phyloP scores from a whole-genome alignment of 108 stramenopile species.

The Skeletonema costatum region DNA sequence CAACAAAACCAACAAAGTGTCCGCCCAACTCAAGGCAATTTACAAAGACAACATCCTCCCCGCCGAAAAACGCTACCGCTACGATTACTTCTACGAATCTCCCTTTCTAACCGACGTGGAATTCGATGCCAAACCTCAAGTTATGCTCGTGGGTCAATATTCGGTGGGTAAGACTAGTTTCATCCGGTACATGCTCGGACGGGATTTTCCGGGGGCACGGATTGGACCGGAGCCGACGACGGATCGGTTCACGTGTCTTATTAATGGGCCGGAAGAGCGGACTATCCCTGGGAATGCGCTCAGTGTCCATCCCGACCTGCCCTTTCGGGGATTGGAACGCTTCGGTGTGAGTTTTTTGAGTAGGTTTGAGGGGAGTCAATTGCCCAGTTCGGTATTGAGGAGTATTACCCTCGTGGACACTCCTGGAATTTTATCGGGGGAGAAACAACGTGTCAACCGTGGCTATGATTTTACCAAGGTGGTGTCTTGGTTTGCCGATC shows the following conservation, averaged over 20 bases:
- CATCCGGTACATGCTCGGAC: conserved; percentile 84
- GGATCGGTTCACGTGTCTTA: conserved; percentile 95
- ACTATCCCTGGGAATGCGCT: conserved; percentile 99
- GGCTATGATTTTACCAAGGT: conserved; percentile 96
- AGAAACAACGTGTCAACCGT: conserved; percentile 94
- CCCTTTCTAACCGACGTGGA: conserved; percentile 84
- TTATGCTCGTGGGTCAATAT: conserved; percentile 97
- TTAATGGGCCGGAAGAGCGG: conserved; percentile 95
- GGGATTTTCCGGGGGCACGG: conserved; percentile 90
- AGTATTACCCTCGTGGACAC: conserved; percentile 97
- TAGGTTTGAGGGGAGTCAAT: conserved; percentile 94
- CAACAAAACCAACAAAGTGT: conserved; percentile 36
- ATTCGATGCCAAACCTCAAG: conserved; percentile 97
- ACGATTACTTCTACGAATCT: conserved; percentile 87
- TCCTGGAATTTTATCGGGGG: conserved; percentile 97
- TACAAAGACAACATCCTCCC: conserved; percentile 81
- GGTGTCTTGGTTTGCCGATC: conserved; percentile 96
- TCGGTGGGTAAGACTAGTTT: conserved; percentile 96
- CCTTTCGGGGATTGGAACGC: conserved; percentile 92
- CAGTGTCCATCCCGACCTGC: conserved; percentile 93
- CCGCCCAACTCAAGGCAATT: conserved; percentile 70
- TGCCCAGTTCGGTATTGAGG: conserved; percentile 81
- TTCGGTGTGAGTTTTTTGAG: conserved; percentile 96
- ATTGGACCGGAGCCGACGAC: conserved; percentile 99
- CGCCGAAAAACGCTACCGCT: conserved; percentile 82